Conservation (phyloP, 306 rosid genomes). For the Gastrolobium villosum region DNA sequence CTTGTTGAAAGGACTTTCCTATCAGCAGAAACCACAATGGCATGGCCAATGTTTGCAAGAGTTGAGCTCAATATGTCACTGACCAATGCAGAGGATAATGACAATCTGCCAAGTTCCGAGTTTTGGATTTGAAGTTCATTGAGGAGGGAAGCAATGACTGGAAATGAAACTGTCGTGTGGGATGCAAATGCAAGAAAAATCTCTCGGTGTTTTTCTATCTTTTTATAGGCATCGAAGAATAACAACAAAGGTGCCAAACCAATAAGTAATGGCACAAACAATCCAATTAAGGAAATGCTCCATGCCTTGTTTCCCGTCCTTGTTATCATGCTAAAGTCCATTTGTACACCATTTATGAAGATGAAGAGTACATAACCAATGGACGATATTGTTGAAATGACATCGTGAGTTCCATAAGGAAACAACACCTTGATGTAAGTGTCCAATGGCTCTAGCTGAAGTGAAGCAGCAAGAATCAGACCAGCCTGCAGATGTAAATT, state of each 20-base stretch:
- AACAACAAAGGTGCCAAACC: not conserved
- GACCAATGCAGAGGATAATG: constrained; percentile 62
- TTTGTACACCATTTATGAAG: constrained; percentile 65
- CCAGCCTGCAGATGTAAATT: constrained; percentile 60
- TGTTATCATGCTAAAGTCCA: constrained; percentile 60
- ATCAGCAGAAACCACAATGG: not conserved
- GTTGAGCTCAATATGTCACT: constrained; percentile 40
- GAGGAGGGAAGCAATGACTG: constrained; percentile 49
- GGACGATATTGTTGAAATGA: constrained; percentile 48
- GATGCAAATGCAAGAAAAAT: constrained; percentile 15
- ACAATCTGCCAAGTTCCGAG: constrained; percentile 60
- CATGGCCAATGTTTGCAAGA: not conserved
- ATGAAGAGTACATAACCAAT: constrained; percentile 53
- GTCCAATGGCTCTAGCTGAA: not conserved
- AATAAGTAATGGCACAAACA: not conserved
- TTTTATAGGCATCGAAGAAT: too few species aligned
- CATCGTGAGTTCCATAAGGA: constrained; percentile 54
- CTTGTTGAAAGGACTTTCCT: accelerated
- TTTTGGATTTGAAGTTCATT: constrained; percentile 58
- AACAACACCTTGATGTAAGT: constrained; percentile 30
- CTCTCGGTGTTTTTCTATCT: not conserved
- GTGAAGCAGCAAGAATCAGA: constrained; percentile 47
- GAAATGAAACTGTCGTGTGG: constrained; percentile 47
- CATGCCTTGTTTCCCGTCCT: constrained; percentile 61
- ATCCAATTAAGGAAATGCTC: constrained; percentile 43